Conservation (phyloP, 2,329 filamentous ascomycete genomes). For the Botrytis porri region DNA sequence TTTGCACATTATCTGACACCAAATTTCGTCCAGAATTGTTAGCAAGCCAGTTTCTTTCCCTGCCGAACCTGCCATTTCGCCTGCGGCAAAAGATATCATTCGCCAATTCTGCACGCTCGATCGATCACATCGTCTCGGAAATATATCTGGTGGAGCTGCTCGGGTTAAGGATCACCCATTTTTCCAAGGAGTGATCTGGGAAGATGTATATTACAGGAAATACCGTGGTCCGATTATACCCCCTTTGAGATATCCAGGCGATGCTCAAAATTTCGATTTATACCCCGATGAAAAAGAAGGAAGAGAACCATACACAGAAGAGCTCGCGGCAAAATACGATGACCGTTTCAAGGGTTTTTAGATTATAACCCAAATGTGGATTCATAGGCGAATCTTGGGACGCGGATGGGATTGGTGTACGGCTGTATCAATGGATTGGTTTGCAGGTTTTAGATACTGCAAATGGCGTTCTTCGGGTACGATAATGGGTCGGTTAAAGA, state of each 20-base stretch:
- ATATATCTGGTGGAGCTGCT: conserved; percentile 70
- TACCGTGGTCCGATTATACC: conserved; percentile 70
- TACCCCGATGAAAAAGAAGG: conserved; percentile 74
- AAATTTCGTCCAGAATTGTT: conserved; percentile 57
- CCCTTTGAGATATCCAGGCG: conserved; percentile 68
- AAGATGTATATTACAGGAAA: conserved; percentile 63
- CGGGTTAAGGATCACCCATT: conserved; percentile 74
- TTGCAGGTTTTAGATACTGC: conserved; percentile 10
- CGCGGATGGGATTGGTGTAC: conserved; percentile 5
- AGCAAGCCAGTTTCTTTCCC: conserved; percentile 76
- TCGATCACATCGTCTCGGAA: conserved; percentile 73
- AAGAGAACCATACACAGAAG: conserved; percentile 64
- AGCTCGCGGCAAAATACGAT: conserved; percentile 68
- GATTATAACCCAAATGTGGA: conserved; percentile 9
- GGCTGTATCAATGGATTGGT: conserved; percentile 11
- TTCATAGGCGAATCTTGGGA: conserved; percentile 13
- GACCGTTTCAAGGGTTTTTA: conserved; percentile 69
- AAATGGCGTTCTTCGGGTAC: conserved; percentile 18
- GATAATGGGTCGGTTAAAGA: conserved; percentile 3
- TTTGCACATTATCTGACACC: conserved; percentile 10
- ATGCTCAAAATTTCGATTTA: conserved; percentile 77
- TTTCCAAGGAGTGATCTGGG: conserved; percentile 72
- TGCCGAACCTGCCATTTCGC: conserved; percentile 58
- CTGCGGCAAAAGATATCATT: conserved; percentile 71
- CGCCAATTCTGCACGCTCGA: conserved; percentile 74